Base-by-base conservation (phyloP, 2,329 filamentous ascomycete species). In the Venturia aucupariae region DNA sequence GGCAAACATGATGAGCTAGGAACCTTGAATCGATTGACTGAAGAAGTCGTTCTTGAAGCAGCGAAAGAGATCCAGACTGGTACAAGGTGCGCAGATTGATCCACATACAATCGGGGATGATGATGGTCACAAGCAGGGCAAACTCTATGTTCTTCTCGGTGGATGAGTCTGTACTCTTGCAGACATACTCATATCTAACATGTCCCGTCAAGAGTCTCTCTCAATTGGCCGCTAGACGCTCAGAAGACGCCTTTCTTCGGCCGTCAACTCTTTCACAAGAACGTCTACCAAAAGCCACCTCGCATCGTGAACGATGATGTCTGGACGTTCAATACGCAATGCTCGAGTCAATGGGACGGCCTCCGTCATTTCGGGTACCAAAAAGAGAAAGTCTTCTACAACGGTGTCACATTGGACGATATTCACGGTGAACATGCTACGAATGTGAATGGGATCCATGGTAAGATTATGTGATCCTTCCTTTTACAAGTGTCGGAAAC, bases 151-250 rank as follows among this genome's bases (percentile, higher is more conserved):
- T 38, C 35, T 38, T 38, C 10, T 5, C 35, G 35, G 5, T 10
- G 35, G 5, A 4, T 4, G 35, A 38, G 10, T 38, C 10, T 10
- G 35, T 38, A 10, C 35, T 38, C 35, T 38, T 10, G 10, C 10
- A 5, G 10, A 10, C 35, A 38, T 38, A 4, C 35, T 51, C 27
- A 1, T n/a, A 8, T 35, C 51, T 57, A 27, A 57, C 51, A n/a
- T 22, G 2, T 19, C 2, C 4, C 1, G 1, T 46, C 35, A 48
- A 32, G 42, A 24, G 48, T 65, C 51, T 84, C 82, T 1, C 78
- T 87, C 24, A 84, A 88, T 74, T 84, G 84, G 78, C 78, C 82
- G 0, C 76, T 88, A 5, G 77, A 84, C 72, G 78, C 83, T 0
- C 77, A 88, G 5, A 77, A 84, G 72, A 80, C 81, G 13, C 78